These are phyloP conservation scores for Pythium insidiosum DNA, from an alignment of 352 stramenopile species.

Conservation along the genomic window DNA sequence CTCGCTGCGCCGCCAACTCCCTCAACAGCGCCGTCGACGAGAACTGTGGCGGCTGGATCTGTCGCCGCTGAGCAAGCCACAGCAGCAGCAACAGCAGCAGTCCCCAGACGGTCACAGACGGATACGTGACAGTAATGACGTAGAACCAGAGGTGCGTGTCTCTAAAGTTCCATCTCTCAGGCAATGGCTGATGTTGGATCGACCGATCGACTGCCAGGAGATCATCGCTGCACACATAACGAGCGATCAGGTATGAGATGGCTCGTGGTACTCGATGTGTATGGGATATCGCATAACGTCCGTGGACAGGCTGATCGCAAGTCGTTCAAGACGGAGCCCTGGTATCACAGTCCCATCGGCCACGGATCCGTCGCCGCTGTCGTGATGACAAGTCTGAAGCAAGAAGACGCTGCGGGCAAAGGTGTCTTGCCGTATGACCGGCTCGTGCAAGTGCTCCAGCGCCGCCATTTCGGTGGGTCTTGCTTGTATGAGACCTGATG, in stretches of 20 bases:
- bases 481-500: not conserved
- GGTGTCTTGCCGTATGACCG: constrained; percentile 26
- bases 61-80: constrained; percentile 2
- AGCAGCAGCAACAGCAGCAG: too few species aligned
- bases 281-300: not conserved
- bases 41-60: constrained; percentile 11
- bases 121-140: too few species aligned
- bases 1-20: not conserved
- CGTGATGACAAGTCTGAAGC: constrained; percentile 30
- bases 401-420: constrained; percentile 22
- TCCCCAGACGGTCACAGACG: too few species aligned
- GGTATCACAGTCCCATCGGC: constrained; percentile 42
- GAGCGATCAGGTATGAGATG: too few species aligned
- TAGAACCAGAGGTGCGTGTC: too few species aligned
- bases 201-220: too few species aligned
- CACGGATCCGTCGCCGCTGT: constrained; percentile 38
- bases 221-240: too few species aligned
- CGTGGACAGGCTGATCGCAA: constrained; percentile 22
- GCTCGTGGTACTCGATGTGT: too few species aligned
- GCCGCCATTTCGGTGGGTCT: constrained; percentile 20
- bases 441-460: constrained; percentile 24
- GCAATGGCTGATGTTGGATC: too few species aligned
- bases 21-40: constrained; percentile 5
- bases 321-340: constrained; percentile 52
- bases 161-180: too few species aligned